Conservation (phyloP, 2,329 filamentous ascomycete species). For the Aspergillus tanneri region DNA sequence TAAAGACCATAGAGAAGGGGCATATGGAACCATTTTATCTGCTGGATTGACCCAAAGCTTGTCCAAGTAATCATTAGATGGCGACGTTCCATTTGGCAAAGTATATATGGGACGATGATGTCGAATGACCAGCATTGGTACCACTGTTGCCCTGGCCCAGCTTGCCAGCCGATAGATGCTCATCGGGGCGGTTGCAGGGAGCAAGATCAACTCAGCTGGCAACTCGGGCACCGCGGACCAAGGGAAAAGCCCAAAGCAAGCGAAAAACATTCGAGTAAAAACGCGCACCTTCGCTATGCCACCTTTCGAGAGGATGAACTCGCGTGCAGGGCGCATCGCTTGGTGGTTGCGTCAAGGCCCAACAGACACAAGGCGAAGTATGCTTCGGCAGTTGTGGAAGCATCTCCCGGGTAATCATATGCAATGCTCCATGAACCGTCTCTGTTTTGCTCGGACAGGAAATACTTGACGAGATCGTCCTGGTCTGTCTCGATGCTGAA, state of each 20-base stretch:
- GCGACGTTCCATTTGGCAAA: slow-evolving; percentile 26
- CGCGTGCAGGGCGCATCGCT: slow-evolving; percentile 18
- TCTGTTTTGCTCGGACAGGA: slow-evolving; percentile 20
- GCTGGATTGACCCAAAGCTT: slow-evolving; percentile 31
- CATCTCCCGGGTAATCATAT: too few species aligned
- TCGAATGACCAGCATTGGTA: slow-evolving; percentile 16
- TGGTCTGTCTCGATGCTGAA: slow-evolving; percentile 12
- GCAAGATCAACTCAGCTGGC: slow-evolving; percentile 34
- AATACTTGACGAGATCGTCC: slow-evolving; percentile 6
- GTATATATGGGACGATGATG: slow-evolving; percentile 32
- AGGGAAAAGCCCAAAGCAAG: slow-evolving; percentile 34
- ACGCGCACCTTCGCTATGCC: slow-evolving; percentile 33
- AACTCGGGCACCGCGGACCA: slow-evolving; percentile 35
- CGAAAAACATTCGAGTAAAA: slow-evolving; percentile 30
- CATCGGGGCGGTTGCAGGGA: slow-evolving; percentile 27
- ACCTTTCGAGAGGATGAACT: slow-evolving; percentile 26
- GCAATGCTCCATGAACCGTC: slow-evolving; percentile 35
- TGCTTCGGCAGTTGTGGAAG: too few species aligned
- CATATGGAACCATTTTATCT: slow-evolving; percentile 23
- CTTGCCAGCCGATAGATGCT: slow-evolving; percentile 33
- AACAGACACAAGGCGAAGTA: too few species aligned
- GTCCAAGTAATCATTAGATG: slow-evolving; percentile 28
- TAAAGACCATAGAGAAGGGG: neutral
- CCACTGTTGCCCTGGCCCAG: slow-evolving; percentile 17
- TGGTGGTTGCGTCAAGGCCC: too few species aligned